Evolutionary conservation across 176 grass and related monocot genomes (phyloP).

Genomic region (Rhynchospora pubera): DNA sequence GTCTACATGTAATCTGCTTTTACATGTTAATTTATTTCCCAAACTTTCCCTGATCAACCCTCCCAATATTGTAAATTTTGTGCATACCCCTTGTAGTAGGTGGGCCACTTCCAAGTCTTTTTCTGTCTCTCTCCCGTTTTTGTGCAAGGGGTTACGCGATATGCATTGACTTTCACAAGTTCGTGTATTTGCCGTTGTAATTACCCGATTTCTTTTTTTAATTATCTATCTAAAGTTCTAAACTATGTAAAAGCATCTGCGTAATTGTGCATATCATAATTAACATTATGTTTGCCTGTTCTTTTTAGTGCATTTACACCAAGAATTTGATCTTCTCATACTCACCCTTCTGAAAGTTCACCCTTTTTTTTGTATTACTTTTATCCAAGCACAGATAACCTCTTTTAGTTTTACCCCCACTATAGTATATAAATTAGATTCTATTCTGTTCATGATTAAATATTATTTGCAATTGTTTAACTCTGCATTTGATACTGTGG

Average conservation of each 20-base stretch:
- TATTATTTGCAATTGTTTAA: background rate
- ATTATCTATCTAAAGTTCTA: background rate
- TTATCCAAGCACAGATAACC: background rate
- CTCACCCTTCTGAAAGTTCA: background rate
- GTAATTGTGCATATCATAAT: background rate
- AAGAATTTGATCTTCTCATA: background rate
- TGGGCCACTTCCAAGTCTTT: background rate
- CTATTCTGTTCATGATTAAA: background rate
- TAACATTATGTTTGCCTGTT: background rate
- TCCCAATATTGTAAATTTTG: background rate
- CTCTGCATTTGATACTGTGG: background rate
- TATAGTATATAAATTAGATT: background rate
- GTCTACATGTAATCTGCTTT: background rate
- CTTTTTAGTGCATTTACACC: background rate
- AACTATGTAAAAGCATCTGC: background rate
- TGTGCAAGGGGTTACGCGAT: background rate
- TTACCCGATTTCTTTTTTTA: background rate
- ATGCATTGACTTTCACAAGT: slow-evolving; percentile 4
- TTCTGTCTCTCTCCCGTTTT: background rate
- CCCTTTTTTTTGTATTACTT: background rate
- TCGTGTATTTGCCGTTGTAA: background rate
- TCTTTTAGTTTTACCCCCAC: background rate
- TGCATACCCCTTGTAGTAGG: background rate
- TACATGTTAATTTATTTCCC: background rate
- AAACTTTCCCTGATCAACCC: background rate